Conservation (phyloP, 805 yeast genomes). For the Citeromyces matritensis region DNA sequence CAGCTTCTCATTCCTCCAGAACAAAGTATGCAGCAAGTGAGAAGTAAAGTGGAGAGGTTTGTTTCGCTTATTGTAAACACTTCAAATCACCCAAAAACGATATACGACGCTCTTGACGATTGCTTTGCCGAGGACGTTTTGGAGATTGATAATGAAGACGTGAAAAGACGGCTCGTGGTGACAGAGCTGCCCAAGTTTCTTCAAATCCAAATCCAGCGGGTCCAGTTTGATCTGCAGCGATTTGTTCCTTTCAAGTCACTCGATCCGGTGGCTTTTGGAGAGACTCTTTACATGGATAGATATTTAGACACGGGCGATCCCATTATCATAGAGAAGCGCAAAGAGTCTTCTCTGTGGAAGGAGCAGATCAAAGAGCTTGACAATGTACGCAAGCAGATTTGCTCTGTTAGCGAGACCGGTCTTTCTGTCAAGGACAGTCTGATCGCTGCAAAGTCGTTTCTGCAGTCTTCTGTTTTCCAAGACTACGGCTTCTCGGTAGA, state of each 20-base stretch:
- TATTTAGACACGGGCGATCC: constrained; percentile 59
- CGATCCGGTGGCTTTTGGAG: constrained; percentile 71
- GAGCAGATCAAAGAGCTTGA: constrained; percentile 28
- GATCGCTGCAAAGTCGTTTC: constrained; percentile 38
- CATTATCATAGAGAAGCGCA: constrained; percentile 33
- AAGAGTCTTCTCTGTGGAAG: constrained; percentile 52
- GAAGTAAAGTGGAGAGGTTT: constrained; percentile 59
- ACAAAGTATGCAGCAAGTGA: constrained; percentile 14
- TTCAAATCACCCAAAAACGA: constrained; percentile 75
- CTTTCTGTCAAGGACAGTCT: constrained; percentile 34
- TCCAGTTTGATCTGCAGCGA: constrained; percentile 66
- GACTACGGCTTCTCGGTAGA: constrained; percentile 20
- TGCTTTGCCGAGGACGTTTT: constrained; percentile 67
- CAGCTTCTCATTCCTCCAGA: constrained; percentile 52
- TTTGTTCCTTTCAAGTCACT: constrained; percentile 69
- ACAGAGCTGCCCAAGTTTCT: constrained; percentile 63
- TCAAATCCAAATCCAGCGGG: constrained; percentile 90
- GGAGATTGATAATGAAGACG: constrained; percentile 55
- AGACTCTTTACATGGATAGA: constrained; percentile 72
- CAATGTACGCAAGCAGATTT: constrained; percentile 23
- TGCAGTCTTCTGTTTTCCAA: constrained; percentile 24
- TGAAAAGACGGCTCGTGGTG: constrained; percentile 59
- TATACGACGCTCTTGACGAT: constrained; percentile 82
- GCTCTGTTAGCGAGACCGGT: constrained; percentile 32
- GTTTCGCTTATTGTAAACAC: constrained; percentile 73